Conservation (phyloP, 257 asterid genomes). For the Ilex asprella region DNA sequence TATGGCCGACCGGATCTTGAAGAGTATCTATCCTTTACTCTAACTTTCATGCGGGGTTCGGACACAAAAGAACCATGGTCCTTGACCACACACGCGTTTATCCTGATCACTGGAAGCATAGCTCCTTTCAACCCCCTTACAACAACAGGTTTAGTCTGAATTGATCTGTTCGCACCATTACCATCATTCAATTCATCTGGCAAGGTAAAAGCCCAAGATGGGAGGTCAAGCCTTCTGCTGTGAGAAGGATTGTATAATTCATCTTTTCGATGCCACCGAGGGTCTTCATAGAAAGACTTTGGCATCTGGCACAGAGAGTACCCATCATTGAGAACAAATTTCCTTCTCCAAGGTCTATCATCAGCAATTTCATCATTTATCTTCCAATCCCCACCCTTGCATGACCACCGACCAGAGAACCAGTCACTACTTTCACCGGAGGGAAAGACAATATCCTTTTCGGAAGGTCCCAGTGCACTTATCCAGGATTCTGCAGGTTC, state of each 20-base stretch:
- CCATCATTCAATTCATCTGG: constrained; percentile 76
- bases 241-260: constrained; percentile 68
- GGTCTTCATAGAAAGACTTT: constrained; percentile 80
- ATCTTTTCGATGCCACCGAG: constrained; percentile 76
- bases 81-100: constrained; percentile 93
- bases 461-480: constrained; percentile 23
- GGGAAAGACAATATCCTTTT: constrained; percentile 36
- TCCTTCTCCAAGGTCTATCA: constrained; percentile 69
- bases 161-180: constrained; percentile 32
- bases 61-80: constrained; percentile 84
- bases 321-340: constrained; percentile 77
- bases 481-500: constrained; percentile 43
- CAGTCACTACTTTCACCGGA: constrained; percentile 35
- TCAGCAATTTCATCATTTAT: constrained; percentile 69
- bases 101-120: constrained; percentile 89
- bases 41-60: constrained; percentile 65
- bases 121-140: constrained; percentile 67
- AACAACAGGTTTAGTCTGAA: constrained; percentile 41
- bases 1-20: constrained; percentile 49
- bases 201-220: constrained; percentile 80
- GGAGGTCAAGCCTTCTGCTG: constrained; percentile 76
- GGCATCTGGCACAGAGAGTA: constrained; percentile 90
- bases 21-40: constrained; percentile 61
- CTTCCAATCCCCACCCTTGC: constrained; percentile 97
- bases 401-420: constrained; percentile 76